Evolutionary conservation across 2,329 filamentous ascomycete species (phyloP).

Genomic region (Lasiodiplodia hormozganensis): DNA sequence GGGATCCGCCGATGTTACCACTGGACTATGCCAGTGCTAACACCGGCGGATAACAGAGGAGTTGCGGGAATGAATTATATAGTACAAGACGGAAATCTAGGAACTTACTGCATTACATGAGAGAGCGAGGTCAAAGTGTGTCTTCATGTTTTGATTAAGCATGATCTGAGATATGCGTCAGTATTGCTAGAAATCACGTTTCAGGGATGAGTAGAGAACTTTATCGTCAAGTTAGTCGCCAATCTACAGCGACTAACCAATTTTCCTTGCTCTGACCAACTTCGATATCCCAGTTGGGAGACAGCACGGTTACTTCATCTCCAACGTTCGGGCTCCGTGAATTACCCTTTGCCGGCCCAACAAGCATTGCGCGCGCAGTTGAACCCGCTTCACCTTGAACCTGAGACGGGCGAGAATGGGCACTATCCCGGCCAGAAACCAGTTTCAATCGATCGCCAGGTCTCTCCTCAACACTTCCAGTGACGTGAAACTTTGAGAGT

Average conservation of each 20-base stretch:
- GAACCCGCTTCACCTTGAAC: slow-evolving; percentile 20
- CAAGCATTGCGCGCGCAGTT: slow-evolving; percentile 37
- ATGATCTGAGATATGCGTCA: not conserved
- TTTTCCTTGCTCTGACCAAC: slow-evolving; percentile 37
- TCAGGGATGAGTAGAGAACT: not conserved
- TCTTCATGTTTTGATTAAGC: not conserved
- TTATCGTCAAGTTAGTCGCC: slow-evolving; percentile 35
- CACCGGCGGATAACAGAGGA: not conserved
- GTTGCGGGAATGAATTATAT: not conserved
- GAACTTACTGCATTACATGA: not conserved
- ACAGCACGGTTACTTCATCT: slow-evolving; percentile 45
- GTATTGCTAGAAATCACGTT: not conserved
- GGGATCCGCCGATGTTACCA: too few species aligned
- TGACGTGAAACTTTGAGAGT: slow-evolving; percentile 30
- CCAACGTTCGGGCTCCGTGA: slow-evolving; percentile 35
- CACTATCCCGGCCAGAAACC: not conserved
- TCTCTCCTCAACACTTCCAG: not conserved
- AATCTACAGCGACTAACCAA: slow-evolving; percentile 53
- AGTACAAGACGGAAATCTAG: not conserved
- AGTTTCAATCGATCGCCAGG: slow-evolving; percentile 19
- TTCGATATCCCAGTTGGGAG: slow-evolving; percentile 52
- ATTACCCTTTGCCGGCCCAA: slow-evolving; percentile 38
- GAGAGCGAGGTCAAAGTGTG: not conserved
- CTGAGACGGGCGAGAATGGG: not conserved
- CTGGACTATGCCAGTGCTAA: too few species aligned